phyloP scores from a whole-genome alignment of 768 basidiomycete genomes.

The Pleurotus salmoneostramineus region DNA sequence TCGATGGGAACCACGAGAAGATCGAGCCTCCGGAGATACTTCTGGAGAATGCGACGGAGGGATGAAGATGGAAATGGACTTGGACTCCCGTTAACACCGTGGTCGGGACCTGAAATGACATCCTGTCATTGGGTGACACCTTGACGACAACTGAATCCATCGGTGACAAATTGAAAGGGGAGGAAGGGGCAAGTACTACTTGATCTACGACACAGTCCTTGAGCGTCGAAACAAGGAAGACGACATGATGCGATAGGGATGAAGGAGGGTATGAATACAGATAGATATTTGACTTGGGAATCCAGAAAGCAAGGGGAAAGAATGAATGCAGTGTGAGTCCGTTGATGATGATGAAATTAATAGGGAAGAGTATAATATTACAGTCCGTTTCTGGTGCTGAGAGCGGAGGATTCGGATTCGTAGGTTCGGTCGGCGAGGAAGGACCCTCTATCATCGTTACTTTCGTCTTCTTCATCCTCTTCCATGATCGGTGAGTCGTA shows the following conservation, averaged over 20 bases:
- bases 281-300: background rate
- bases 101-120: background rate
- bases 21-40: no score
- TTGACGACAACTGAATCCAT: background rate
- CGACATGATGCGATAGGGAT: background rate
- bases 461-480: slow-evolving; percentile 50
- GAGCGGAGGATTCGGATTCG: slow-evolving; percentile 3
- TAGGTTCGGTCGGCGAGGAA: background rate
- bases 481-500: slow-evolving; percentile 64
- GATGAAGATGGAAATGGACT: background rate
- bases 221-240: background rate
- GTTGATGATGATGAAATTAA: background rate
- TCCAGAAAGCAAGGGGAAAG: background rate
- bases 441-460: slow-evolving; percentile 4
- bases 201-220: background rate
- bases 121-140: background rate
- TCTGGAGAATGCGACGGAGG: background rate
- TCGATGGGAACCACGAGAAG: no score
- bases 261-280: slow-evolving; percentile 3
- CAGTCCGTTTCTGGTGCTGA: background rate
- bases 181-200: background rate
- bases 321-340: background rate
- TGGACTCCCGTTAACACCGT: background rate
- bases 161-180: background rate
- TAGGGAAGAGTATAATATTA: background rate